These are phyloP conservation scores for Lasiodiplodia hormozganensis DNA, from an alignment of 2,329 filamentous ascomycete species.

Conservation along the genomic window DNA sequence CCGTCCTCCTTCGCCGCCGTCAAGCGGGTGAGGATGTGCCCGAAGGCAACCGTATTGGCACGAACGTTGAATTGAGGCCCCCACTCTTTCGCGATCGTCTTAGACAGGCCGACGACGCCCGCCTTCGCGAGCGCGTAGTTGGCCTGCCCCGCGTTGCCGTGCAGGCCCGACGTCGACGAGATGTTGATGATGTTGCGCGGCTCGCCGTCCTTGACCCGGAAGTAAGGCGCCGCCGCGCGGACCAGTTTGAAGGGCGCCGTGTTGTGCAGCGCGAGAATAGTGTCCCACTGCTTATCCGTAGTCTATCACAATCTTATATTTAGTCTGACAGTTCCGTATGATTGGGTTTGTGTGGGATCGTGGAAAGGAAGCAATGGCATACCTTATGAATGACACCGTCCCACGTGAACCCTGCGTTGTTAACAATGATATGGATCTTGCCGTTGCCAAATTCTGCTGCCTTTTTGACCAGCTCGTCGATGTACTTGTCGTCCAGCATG, in stretches of 20 bases:
- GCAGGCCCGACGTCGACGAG: slow-evolving; percentile 78
- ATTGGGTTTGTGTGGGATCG: neutral
- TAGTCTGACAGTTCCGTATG: neutral
- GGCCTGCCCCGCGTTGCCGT: slow-evolving; percentile 89
- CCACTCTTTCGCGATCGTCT: slow-evolving; percentile 92
- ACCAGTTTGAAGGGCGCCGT: slow-evolving; percentile 87
- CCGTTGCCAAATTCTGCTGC: slow-evolving; percentile 81
- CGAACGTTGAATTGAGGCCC: slow-evolving; percentile 82
- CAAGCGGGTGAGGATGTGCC: slow-evolving; percentile 78
- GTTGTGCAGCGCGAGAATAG: slow-evolving; percentile 81
- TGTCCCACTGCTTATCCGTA: slow-evolving; percentile 90
- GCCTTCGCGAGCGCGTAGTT: slow-evolving; percentile 90
- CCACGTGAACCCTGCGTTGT: slow-evolving; percentile 93
- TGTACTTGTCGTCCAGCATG: slow-evolving; percentile 73
- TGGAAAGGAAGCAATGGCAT: neutral
- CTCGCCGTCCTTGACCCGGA: slow-evolving; percentile 84
- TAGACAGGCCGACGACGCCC: slow-evolving; percentile 81
- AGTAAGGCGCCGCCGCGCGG: slow-evolving; percentile 80
- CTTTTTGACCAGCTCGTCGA: slow-evolving; percentile 73
- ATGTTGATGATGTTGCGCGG: slow-evolving; percentile 84
- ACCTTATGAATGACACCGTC: slow-evolving; percentile 87
- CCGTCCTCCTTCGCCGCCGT: slow-evolving; percentile 86
- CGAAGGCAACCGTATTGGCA: slow-evolving; percentile 84
- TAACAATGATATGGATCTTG: slow-evolving; percentile 90
- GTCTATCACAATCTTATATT: slow-evolving; percentile 55